A percentile compares a stretch with the other conserved stretches of the same genome.
These are phyloP conservation scores for Chalara sp. DNA, from an alignment of 2,329 filamentous ascomycete species.

Conservation along the genomic window DNA sequence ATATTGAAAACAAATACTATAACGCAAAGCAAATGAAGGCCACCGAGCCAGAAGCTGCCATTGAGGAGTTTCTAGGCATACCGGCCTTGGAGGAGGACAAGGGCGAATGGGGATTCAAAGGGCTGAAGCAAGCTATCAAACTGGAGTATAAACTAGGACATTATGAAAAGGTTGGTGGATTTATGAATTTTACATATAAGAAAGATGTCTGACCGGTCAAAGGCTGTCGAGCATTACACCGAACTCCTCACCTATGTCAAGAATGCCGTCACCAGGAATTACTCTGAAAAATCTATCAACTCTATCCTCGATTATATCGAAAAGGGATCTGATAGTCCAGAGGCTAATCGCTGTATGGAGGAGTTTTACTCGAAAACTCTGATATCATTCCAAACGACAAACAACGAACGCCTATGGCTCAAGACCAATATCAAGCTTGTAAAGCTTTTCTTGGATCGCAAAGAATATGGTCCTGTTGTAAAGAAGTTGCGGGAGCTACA, in stretches of 20 bases:
- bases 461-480: constrained; percentile 73
- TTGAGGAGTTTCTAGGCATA: constrained; percentile 87
- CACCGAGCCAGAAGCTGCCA: constrained; percentile 78
- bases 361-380: constrained; percentile 92
- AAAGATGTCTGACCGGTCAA: constrained; percentile 3
- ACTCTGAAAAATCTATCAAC: constrained; percentile 98
- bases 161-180: constrained; percentile 65
- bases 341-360: constrained; percentile 78
- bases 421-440: constrained; percentile 98
- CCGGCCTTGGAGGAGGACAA: constrained; percentile 82
- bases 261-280: constrained; percentile 92
- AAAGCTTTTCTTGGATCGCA: constrained; percentile 83
- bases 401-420: constrained; percentile 94
- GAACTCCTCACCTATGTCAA: constrained; percentile 97
- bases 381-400: constrained; percentile 91
- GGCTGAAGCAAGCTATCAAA: constrained; percentile 96
- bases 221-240: constrained; percentile 88
- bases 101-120: constrained; percentile 98
- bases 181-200: background rate
- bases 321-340: constrained; percentile 69
- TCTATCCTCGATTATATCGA: constrained; percentile 98
- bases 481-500: constrained; percentile 86
- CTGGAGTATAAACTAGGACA: constrained; percentile 88
- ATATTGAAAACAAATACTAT: constrained; percentile 99
- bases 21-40: constrained; percentile 96